Evolutionary conservation across 1,284 basidiomycete species (phyloP).

Genomic region (Trametes pubescens): DNA sequence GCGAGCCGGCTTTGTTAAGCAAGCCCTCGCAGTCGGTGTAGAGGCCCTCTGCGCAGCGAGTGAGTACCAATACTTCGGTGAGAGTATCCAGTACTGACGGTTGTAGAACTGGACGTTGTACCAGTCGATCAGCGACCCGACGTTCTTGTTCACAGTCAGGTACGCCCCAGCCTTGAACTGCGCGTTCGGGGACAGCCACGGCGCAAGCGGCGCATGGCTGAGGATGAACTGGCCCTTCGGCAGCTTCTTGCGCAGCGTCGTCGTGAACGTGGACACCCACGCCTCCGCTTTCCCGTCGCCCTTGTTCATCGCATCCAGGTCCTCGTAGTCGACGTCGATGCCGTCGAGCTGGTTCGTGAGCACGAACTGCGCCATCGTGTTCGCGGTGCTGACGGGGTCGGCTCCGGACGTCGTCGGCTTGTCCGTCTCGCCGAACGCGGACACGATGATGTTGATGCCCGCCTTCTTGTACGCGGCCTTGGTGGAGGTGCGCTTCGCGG

Average conservation of each 20-base stretch:
- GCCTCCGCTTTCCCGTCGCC: slow-evolving; percentile 47
- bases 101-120: slow-evolving; percentile 70
- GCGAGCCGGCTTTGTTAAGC: slow-evolving; percentile 56
- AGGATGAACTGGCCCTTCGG: slow-evolving; percentile 46
- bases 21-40: slow-evolving; percentile 65
- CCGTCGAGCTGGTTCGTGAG: slow-evolving; percentile 51
- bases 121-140: slow-evolving; percentile 57
- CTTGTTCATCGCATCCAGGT: slow-evolving; percentile 53
- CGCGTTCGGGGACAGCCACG: slow-evolving; percentile 60
- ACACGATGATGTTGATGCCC: slow-evolving; percentile 56
- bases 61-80: background rate
- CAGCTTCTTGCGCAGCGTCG: slow-evolving; percentile 42
- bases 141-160: slow-evolving; percentile 58
- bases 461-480: slow-evolving; percentile 52
- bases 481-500: slow-evolving; percentile 44
- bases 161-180: slow-evolving; percentile 65
- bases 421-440: slow-evolving; percentile 59
- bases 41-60: slow-evolving; percentile 52
- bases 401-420: slow-evolving; percentile 53
- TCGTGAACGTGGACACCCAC: slow-evolving; percentile 54
- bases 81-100: slow-evolving; percentile 49
- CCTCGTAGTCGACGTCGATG: slow-evolving; percentile 66
- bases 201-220: slow-evolving; percentile 55
- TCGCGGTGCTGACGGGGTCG: slow-evolving; percentile 50
- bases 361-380: slow-evolving; percentile 53